Base-by-base conservation (phyloP, 352 stramenopile genomes). In the Pythium brachiatum region DNA sequence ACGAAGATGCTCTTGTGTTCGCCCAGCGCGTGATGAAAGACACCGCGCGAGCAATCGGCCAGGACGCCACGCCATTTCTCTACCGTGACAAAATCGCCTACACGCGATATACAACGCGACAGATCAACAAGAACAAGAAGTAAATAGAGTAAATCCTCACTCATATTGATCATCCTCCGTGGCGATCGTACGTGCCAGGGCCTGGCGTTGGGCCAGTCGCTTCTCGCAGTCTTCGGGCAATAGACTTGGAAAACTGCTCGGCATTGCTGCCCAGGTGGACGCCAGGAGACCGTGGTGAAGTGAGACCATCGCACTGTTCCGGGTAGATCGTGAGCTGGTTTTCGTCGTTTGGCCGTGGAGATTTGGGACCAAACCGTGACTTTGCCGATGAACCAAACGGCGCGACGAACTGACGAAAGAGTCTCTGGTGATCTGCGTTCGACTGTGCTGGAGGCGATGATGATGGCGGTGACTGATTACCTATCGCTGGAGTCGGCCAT, bases 61-160 rank as follows among this genome's bases (percentile, higher is more conserved):
- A 89, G 34, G 68, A 89, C 18, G 69, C 76, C 1, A 89, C 79
- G 20, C 79, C 81, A 7, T 90, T 89, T 62, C 61, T 90, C 26
- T 90, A 90, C 52, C 77, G 79, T 23, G 79, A 90, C 65, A 90
- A 90, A 59, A 89, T 87, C 56, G 60, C 75, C 6, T 86, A 70
- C 62, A 88, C 76, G 52, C 67, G 78, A 38, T 88, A 86, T 69
- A 87, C 69, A 52, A 78, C 66, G 1, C 70, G 72, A 34, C 73
- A 87, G 60, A 59, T 83, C 60, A 78, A 83, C 46, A 81, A 81
- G 54, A 71, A 59, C 26, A 88, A 75, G 48, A 80, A 74, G 23
- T 64, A 56, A 56, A 53, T 1, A 38, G n/a, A 53, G n/a, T n/a
- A n/a, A n/a, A n/a, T n/a, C n/a, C n/a, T 9, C 27, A 25, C 57